Evolutionary conservation across 345 rosid species (phyloP).

Genomic region (Hibiscus tridactylites): DNA sequence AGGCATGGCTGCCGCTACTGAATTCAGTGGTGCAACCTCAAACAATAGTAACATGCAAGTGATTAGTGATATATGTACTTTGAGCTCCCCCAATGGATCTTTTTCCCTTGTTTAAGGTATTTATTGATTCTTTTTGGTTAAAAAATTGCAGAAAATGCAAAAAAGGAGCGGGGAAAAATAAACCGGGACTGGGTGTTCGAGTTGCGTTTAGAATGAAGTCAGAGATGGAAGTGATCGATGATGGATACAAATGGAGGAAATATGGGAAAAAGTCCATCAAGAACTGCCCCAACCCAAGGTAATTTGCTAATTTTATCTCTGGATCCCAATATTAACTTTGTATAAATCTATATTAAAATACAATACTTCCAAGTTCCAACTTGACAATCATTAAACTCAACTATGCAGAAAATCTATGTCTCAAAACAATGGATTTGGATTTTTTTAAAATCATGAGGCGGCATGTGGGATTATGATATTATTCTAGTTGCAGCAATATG

Average conservation of each 20-base stretch:
- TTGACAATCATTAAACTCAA: neutral
- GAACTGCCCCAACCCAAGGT: conserved; percentile 87
- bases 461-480: neutral
- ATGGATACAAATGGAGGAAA: conserved; percentile 91
- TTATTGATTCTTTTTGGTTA: neutral
- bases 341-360: neutral
- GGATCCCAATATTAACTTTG: conserved; percentile 4
- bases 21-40: neutral
- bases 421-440: neutral
- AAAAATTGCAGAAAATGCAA: conserved; percentile 1
- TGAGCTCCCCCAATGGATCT: neutral
- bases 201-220: conserved; percentile 84
- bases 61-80: neutral
- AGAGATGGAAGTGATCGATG: conserved; percentile 78
- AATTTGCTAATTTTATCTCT: neutral
- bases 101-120: neutral
- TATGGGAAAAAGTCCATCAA: conserved; percentile 87
- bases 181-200: conserved; percentile 29
- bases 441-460: neutral
- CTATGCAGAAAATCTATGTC: neutral
- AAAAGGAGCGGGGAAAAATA: conserved; percentile 27
- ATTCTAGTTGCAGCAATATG: neutral
- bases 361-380: neutral
- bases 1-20: neutral
- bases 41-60: conserved; percentile 5